Percentiles rank a stretch among this genome's conserved stretches.
These are phyloP conservation scores for Sphagnum contortum DNA, from an alignment of 225 moss, liverwort and hornwort species.

Conservation along the genomic window DNA sequence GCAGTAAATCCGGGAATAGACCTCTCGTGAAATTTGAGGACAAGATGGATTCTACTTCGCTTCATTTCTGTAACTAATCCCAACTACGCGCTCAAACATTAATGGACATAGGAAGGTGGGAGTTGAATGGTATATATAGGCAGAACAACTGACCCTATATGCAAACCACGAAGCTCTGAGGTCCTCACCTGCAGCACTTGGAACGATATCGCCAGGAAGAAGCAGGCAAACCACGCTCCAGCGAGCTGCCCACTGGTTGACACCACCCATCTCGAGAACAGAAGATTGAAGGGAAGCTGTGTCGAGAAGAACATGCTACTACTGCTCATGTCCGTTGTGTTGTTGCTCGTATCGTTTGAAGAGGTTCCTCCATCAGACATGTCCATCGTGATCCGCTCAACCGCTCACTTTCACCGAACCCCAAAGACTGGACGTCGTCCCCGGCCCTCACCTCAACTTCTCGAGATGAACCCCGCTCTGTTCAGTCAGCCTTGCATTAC, in stretches of 20 bases:
- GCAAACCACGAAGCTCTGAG: background rate
- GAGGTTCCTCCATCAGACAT: background rate
- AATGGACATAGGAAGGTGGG: background rate
- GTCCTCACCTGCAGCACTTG: background rate
- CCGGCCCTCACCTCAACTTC: background rate
- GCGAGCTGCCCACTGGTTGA: slow-evolving; percentile 1
- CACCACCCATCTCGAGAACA: background rate
- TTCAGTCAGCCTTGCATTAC: background rate
- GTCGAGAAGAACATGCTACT: background rate
- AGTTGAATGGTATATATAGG: background rate
- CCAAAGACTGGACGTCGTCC: background rate
- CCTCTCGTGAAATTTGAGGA: background rate
- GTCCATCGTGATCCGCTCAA: background rate
- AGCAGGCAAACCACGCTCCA: slow-evolving; percentile 1
- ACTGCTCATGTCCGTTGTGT: background rate
- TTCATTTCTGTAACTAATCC: background rate
- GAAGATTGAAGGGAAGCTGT: background rate
- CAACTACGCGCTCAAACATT: background rate
- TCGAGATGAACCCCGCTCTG: background rate
- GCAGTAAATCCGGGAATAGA: background rate
- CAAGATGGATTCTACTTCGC: background rate
- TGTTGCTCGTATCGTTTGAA: background rate
- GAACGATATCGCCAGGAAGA: slow-evolving; percentile 1
- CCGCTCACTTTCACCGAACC: background rate
- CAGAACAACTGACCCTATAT: background rate